phyloP scores from a whole-genome alignment of 257 asterid species.

The Przewalskia tangutica region DNA sequence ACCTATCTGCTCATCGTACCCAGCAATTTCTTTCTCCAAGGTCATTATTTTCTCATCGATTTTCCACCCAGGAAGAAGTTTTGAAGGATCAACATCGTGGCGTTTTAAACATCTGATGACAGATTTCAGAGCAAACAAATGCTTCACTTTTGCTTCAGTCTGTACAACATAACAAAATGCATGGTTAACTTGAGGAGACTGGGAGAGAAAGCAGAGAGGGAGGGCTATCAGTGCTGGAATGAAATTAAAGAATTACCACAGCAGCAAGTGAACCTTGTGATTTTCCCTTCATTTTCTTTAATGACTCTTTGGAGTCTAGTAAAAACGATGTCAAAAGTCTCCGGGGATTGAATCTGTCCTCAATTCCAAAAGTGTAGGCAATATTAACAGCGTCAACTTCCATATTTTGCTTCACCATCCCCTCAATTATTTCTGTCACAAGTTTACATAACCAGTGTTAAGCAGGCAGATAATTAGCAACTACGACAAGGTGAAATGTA shows the following conservation, averaged over 20 bases:
- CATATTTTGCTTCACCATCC: slow-evolving; percentile 46
- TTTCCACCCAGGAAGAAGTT: slow-evolving; percentile 70
- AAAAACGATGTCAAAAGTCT: slow-evolving; percentile 44
- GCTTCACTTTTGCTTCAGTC: slow-evolving; percentile 58
- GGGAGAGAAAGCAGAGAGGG: not conserved
- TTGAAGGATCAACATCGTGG: slow-evolving; percentile 48
- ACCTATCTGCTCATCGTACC: slow-evolving; percentile 1
- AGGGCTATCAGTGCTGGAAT: not conserved
- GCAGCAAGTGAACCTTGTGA: slow-evolving; percentile 32
- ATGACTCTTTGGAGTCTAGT: slow-evolving; percentile 35
- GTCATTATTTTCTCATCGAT: slow-evolving; percentile 33
- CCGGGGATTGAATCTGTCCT: slow-evolving; percentile 45
- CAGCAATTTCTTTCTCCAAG: slow-evolving; percentile 42
- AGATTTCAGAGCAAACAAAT: slow-evolving; percentile 42
- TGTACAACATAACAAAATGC: slow-evolving; percentile 19
- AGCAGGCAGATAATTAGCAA: not conserved
- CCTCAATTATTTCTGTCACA: slow-evolving; percentile 51
- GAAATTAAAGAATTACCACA: slow-evolving; percentile 23
- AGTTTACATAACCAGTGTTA: not conserved
- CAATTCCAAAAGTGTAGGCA: slow-evolving; percentile 48
- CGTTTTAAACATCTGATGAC: slow-evolving; percentile 43
- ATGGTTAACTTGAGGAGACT: not conserved
- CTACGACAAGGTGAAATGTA: not conserved
- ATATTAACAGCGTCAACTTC: slow-evolving; percentile 65
- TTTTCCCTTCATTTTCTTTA: slow-evolving; percentile 31